Base-by-base conservation (phyloP, 225 moss, liverwort and hornwort species). In the Pseudoscleropodium purum region DNA sequence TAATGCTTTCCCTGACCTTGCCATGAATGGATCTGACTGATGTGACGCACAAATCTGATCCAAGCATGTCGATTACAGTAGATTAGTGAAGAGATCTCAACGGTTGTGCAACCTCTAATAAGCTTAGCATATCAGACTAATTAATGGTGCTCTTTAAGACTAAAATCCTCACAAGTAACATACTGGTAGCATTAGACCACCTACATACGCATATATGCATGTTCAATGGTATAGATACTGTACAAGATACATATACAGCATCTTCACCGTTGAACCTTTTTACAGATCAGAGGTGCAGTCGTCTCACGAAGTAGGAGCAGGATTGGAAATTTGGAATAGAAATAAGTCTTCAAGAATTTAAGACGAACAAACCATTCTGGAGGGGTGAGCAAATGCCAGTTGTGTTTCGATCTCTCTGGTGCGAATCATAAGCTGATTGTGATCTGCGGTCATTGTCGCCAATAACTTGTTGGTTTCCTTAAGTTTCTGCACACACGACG, bases 401-500 rank as follows among this genome's bases (percentile, higher is more conserved):
- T 97, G 97, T 85, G 97, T 92, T 91, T 98, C 98, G 51, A 94
- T 93, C 84, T 98, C 98, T 85, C 97, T 92, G 24, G 94, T 87
- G 62, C 92, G 94, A 82, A 98, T 88, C 56, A 92, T 89, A 61
- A 96, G 93, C 65, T 96, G 96, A 82, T 96, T 97, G 79, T 95
- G 93, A 76, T 94, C 94, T 83, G 94, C 80, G 54, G 95, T 96
- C 89, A 95, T 87, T 23, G 91, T 93, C 39, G 94, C 95, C 75
- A 97, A 66, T 56, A 93, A 59, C 86, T 96, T 98, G 87, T 87
- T 91, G n/a, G 88, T 88, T 87, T 95, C 95, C 87, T 96, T 96
- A n/a, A 94, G 89, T 94, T 93, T 97, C 98, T 98, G 94, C 90
- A 87, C 41, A 86, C 34, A 51, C 52, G 81, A 36, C 29, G n/a